Evolutionary conservation across 768 basidiomycete genomes (phyloP), one percentile per base, ranked within the genome.

Genomic region (Boletus patriciae): DNA sequence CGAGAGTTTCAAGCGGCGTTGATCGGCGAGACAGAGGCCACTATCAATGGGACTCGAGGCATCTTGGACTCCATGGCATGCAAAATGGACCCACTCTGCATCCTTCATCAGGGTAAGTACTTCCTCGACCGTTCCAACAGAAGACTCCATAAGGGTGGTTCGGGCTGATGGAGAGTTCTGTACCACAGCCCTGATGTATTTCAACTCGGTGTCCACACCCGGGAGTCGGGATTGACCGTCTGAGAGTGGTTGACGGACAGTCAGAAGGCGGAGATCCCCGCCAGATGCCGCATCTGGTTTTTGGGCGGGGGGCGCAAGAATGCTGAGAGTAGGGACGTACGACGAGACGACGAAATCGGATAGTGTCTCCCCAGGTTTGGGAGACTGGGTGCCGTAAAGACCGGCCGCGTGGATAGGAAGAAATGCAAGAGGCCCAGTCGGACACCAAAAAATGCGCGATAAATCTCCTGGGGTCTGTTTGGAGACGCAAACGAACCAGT

Each of bases 191-290:
- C 25, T 46, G 31, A 21, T 71, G 68, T 51, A 68, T 66, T 46
- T 66, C 70, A 51, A 61, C 64, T 54, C 55, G 3, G 62, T 55
- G 12, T 62, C 48, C 12, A 58, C 44, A 27, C 54, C 58, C 0
- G 57, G 64, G 4, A 70, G 53, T 38, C 31, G 42, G 13, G 3
- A 18, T 18, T 54, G 46, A 4, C 62, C 63, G 4, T 59, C 61
- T 12, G 68, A 47, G 1, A 40, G 18, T 11, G 66, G 62, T 31
- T 67, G 61, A 2, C 43, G 27, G 21, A 69, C 46, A 15, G 33
- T 12, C 13, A 47, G 46, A 6, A 47, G 33, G 19, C 7, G 21
- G 31, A 47, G 33, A 10, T 25, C 18, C 4, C 15, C 23, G 10
- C 11, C 18, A n/a, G 31, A 11, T 31, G 2, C 25, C 6, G 45